These are phyloP conservation scores for Lipomyces yamanashiensis DNA, from an alignment of 805 yeast species.

Conservation along the genomic window DNA sequence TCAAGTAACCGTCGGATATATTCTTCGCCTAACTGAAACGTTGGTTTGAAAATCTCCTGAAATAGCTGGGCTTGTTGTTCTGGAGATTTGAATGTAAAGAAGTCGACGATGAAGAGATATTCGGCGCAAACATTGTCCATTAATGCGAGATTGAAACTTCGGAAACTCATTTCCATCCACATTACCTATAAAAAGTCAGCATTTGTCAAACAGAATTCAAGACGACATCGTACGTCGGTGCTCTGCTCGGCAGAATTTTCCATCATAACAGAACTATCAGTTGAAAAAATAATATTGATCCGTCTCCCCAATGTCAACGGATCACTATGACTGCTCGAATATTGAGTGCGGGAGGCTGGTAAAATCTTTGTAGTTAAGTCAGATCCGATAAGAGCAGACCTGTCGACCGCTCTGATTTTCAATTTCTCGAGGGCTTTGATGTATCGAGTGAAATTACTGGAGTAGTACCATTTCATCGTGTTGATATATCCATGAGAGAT, in stretches of 20 bases:
- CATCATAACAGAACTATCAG: conserved; percentile 68
- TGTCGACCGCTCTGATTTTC: conserved; percentile 60
- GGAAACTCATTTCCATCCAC: conserved; percentile 74
- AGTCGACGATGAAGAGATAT: conserved; percentile 70
- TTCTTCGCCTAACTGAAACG: conserved; percentile 55
- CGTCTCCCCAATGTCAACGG: conserved; percentile 65
- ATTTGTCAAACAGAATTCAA: background rate
- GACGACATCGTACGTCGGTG: conserved; percentile 47
- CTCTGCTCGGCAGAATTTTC: conserved; percentile 85
- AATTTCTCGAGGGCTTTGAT: conserved; percentile 70
- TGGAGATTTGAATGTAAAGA: conserved; percentile 52
- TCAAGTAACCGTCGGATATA: conserved; percentile 52
- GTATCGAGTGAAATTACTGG: conserved; percentile 76
- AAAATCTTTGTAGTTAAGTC: conserved; percentile 1
- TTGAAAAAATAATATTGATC: conserved; percentile 58
- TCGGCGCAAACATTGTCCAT: conserved; percentile 80
- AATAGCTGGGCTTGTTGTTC: conserved; percentile 44
- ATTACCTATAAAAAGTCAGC: conserved; percentile 44
- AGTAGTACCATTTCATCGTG: conserved; percentile 94
- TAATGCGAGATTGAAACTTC: conserved; percentile 72
- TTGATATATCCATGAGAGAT: conserved; percentile 78
- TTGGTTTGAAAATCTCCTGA: conserved; percentile 56
- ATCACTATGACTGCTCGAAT: conserved; percentile 46
- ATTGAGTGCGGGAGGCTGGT: conserved; percentile 23
- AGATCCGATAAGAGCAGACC: conserved; percentile 60